phyloP scores from a whole-genome alignment of 2,329 filamentous ascomycete genomes.

The Helotiales sp. region DNA sequence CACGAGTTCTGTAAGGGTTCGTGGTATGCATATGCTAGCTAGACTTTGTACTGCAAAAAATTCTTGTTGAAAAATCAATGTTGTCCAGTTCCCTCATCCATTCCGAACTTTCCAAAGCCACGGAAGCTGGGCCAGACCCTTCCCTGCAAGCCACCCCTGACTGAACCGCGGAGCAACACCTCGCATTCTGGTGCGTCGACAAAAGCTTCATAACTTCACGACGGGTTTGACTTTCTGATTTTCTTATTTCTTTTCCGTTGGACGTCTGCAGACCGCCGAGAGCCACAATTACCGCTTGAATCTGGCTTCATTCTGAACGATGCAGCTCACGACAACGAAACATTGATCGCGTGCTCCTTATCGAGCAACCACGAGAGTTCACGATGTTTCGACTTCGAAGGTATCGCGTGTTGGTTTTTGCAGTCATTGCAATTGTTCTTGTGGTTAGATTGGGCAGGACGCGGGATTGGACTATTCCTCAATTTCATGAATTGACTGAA shows the following conservation, averaged over 20 bases:
- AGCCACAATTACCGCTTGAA: no score
- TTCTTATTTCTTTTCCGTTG: background rate
- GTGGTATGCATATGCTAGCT: no score
- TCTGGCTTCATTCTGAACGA: conserved; percentile 1
- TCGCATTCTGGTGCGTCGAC: no score
- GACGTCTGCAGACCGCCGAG: background rate
- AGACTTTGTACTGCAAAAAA: no score
- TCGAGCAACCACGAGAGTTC: conserved; percentile 12
- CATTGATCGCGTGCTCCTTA: conserved; percentile 16
- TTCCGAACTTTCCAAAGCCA: no score
- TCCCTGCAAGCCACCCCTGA: no score
- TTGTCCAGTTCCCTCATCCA: no score
- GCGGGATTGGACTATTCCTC: conserved; percentile 6
- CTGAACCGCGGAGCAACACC: no score
- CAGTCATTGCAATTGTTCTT: conserved; percentile 18
- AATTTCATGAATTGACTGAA: background rate
- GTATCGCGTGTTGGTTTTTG: conserved; percentile 55
- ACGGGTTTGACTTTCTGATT: background rate
- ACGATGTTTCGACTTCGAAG: conserved; percentile 59
- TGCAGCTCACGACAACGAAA: conserved; percentile 8
- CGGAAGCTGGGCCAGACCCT: no score
- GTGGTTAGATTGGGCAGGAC: conserved; percentile 22
- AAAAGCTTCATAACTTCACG: no score
- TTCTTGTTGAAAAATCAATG: no score
- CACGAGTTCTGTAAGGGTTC: no score